Evolutionary conservation across 495 filamentous ascomycete species (phyloP).

Genomic region (Penicillium tannophilum): DNA sequence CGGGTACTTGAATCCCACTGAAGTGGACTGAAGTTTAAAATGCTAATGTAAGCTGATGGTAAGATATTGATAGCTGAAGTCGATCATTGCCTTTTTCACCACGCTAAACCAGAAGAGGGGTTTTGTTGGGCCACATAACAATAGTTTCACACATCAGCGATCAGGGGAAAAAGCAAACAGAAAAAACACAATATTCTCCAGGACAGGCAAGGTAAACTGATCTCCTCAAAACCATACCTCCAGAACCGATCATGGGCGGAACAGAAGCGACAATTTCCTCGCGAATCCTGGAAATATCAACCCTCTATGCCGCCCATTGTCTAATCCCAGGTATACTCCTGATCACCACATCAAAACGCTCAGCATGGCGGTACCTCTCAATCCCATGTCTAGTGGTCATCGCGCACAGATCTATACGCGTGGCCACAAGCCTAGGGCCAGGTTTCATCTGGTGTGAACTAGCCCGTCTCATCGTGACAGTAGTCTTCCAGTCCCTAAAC

Average conservation of each 20-base stretch:
- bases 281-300: slow-evolving; percentile 11
- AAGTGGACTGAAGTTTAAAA: too few species aligned
- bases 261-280: slow-evolving; percentile 8
- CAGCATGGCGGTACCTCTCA: slow-evolving; percentile 18
- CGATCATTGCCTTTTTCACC: not conserved
- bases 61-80: not conserved
- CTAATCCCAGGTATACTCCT: slow-evolving; percentile 19
- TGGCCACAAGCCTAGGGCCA: slow-evolving; percentile 17
- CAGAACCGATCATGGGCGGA: slow-evolving; percentile 8
- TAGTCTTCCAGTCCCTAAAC: slow-evolving; percentile 22
- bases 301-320: slow-evolving; percentile 16
- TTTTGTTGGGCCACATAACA: not conserved
- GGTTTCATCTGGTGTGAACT: slow-evolving; percentile 28
- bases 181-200: not conserved
- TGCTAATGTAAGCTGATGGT: too few species aligned
- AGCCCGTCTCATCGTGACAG: slow-evolving; percentile 18
- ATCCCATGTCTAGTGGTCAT: slow-evolving; percentile 19
- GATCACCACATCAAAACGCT: slow-evolving; percentile 20
- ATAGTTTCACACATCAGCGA: not conserved
- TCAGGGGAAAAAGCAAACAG: not conserved
- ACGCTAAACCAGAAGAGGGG: not conserved
- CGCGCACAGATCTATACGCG: slow-evolving; percentile 10
- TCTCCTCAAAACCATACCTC: not conserved
- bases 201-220: not conserved
- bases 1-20: slow-evolving; percentile 20